Base-by-base conservation (phyloP, 169 alveolate genomes). In the Babesia sp. region DNA sequence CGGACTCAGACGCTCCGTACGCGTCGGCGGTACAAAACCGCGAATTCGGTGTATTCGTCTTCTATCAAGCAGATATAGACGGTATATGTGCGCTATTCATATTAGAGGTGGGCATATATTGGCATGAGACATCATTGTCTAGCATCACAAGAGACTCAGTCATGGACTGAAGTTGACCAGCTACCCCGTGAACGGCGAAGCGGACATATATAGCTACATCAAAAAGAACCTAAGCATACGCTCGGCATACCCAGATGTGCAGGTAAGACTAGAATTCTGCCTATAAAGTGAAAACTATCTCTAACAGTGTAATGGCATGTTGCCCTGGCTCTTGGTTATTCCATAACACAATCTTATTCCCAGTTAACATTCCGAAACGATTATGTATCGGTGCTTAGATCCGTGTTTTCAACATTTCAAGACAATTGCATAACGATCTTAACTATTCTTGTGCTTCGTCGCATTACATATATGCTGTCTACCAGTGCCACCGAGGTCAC, bases 141-240 rank as follows among this genome's bases (percentile, higher is more conserved):
- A 71, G 84, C 89, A 81, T 73, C 85, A 81, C 57, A 64, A 54
- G 60, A 68, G 59, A 28, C 51, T 79, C 5, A 59, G 82, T 55
- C 53, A 68, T 36, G 87, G 87, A 0, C 71, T 79, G 59, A 41
- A 45, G 57, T 33, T 79, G 67, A 63, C 83, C 7, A 71, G 72
- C 26, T 71, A 70, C 48, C 89, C 89, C n/a, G 73, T 81, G 44
- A 26, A n/a, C 29, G 12, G 63, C 45, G 89, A 81, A 34, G 71
- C 84, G 41, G 89, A 81, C 45, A 67, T 81, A 28, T 81, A 81
- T 85, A 71, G 73, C 57, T 81, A 56, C 76, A 81, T 81, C 6
- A 71, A 81, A 61, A 81, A 81, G 85, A 59, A 45, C 63, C 48
- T 81, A 20, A 44, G 80, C 33, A 71, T 81, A 18, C 63, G 64